Base-by-base conservation (phyloP, 352 stramenopile species). In the Globisporangium alternatum region DNA sequence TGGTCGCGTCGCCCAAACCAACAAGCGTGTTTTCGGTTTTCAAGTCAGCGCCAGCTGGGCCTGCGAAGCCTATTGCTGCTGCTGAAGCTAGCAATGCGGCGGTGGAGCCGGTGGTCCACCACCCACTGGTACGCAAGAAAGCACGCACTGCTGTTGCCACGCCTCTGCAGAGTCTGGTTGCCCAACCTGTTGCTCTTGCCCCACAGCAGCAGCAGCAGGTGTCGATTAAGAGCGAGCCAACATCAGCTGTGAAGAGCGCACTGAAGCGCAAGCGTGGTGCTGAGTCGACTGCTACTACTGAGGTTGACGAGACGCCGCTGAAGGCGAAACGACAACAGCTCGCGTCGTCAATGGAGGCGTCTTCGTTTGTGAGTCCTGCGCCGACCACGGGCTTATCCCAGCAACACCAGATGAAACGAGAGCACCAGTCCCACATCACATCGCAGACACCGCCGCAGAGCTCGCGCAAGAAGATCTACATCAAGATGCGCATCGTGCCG, bases 401-500 rank as follows among this genome's bases (percentile, higher is more conserved):
- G 51, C 41, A 47, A n/a, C 52, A 53, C 28, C 37, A 61, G 12
- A 28, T 31, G 19, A 28, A 48, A 17, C 39, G 39, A 12, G 39
- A 45, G 39, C 60, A 53, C 7, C 22, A 28, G 30, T 35, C 13
- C n/a, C 62, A 33, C 5, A 60, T 78, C 48, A 64, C 69, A 8
- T 77, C 76, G 45, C 74, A 86, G 52, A 89, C 82, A 9, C 78
- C 80, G 4, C 76, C 78, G 33, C 78, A 79, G 53, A 73, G 71
- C n/a, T 74, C 71, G 2, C 71, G 71, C 39, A 90, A 91, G 68
- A 93, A 93, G 56, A 78, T 90, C 52, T 88, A 85, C 59, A 88
- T 93, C 67, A 93, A 91, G 67, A 85, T 94, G 63, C 85, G 85
- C 30, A 89, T 94, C 68, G 81, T 91, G 44, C 85, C 85, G 13